Base-by-base conservation (phyloP, 306 rosid species). In the Senna siamea region DNA sequence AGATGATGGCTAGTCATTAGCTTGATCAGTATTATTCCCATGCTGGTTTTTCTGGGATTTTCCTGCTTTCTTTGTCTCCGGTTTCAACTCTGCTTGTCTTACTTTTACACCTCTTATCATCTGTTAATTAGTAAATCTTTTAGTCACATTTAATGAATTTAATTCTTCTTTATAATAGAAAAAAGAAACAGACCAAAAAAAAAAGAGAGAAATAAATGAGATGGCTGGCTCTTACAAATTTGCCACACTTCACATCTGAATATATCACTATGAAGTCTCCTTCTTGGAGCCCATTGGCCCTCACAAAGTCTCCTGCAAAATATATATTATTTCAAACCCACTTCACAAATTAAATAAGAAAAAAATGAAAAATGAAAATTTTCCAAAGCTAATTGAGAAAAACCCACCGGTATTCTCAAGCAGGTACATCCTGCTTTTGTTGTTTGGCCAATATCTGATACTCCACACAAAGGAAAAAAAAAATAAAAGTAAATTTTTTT, bases 261-360 rank as follows among this genome's bases (percentile, higher is more conserved):
- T 60, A 60, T 60, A 60, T 60, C n/a, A 60, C 66, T 60, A 60
- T 60, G 66, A 60, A 60, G 66, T 60, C 66, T 60, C 66, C 66
- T 60, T 60, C 66, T 10, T 60, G 66, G 19, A 60, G 66, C 20
- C 66, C 66, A 9, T 60, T 60, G 9, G 66, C 66, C 17, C 47
- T 60, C 66, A 60, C 66, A 35, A 60, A 60, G 20, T 60, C 66
- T 17, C 66, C 66, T 60, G 66, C 17, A n/a, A 9, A 30, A 2
- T 32, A 32, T n/a, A 1, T 2, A 59, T 59, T 6, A 58, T 52
- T 18, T 18, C 4, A 52, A 19, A 46, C 51, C 51, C 51, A 46
- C 3, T 4, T 46, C 51, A 46, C 14, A 46, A 13, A 46, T 44
- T 2, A 12, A 10, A 44, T 7, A 9, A 5, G 17, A 18, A 7